A percentile compares a stretch with the other conserved stretches of the same genome.
These are phyloP conservation scores for Melaleuca alternifolia DNA, from an alignment of 345 rosid genomes.

Conservation along the genomic window DNA sequence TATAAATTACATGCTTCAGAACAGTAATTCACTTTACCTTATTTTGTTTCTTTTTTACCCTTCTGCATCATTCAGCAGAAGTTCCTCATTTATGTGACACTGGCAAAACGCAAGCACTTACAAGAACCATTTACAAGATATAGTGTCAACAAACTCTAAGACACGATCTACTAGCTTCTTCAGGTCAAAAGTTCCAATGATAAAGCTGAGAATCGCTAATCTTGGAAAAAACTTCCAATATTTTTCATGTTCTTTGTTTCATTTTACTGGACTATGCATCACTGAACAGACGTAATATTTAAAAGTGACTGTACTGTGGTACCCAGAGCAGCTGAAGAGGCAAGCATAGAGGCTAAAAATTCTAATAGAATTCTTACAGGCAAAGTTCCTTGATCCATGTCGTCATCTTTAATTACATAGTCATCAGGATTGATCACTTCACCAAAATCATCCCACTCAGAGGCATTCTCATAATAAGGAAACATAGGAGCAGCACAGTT, in stretches of 20 bases:
- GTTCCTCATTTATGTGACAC: background rate
- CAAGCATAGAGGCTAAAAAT: background rate
- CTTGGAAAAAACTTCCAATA: background rate
- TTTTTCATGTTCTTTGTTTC: background rate
- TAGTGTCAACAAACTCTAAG: background rate
- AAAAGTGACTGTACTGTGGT: background rate
- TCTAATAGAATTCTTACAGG: conserved; percentile 3
- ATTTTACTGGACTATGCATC: background rate
- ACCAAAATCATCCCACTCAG: conserved; percentile 98
- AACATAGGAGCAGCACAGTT: conserved; percentile 88
- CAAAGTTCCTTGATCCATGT: conserved; percentile 63
- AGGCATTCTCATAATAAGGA: conserved; percentile 68
- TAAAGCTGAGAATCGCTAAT: background rate
- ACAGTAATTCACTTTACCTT: background rate
- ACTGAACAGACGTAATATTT: background rate
- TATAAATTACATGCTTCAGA: background rate
- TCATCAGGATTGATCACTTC: conserved; percentile 97
- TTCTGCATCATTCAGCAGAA: background rate
- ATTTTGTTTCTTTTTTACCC: background rate
- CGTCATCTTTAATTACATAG: conserved; percentile 79
- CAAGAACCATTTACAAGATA: background rate
- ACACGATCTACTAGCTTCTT: background rate
- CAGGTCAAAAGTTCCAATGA: background rate
- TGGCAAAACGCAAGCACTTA: background rate
- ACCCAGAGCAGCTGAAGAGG: background rate